Conservation (phyloP, 1,284 basidiomycete genomes). For the Irpex sp. region DNA sequence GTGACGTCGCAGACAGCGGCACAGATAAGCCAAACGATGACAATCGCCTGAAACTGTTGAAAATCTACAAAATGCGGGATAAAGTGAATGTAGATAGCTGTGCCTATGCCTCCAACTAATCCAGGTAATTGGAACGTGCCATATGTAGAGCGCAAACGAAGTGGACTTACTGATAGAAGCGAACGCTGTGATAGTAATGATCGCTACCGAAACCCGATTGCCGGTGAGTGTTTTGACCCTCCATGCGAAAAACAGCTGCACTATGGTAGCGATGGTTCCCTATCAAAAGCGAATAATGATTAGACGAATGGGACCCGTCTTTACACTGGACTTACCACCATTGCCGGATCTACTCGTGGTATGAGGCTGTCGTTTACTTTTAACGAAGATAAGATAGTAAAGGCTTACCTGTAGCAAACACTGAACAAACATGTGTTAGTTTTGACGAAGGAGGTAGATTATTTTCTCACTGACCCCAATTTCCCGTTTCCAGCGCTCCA, state of each 20-base stretch:
- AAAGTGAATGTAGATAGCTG: constrained; percentile 37
- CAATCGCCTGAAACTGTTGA: constrained; percentile 41
- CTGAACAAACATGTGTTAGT: too few species aligned
- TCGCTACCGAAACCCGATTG: constrained; percentile 32
- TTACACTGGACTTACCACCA: background rate
- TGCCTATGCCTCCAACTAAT: constrained; percentile 40
- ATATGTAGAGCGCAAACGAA: background rate
- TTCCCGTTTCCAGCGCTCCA: too few species aligned
- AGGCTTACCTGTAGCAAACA: too few species aligned
- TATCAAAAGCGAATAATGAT: constrained; percentile 16
- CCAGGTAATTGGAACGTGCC: too few species aligned
- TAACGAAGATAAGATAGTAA: too few species aligned
- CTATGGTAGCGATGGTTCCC: constrained; percentile 46
- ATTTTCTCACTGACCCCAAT: too few species aligned
- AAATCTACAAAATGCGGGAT: constrained; percentile 41
- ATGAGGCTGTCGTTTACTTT: too few species aligned
- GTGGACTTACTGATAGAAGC: constrained; percentile 36
- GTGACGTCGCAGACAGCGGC: constrained; percentile 39
- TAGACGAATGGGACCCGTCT: too few species aligned
- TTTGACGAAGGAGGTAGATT: too few species aligned
- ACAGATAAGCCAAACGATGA: constrained; percentile 43
- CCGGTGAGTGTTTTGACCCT: constrained; percentile 45
- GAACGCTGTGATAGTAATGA: constrained; percentile 34
- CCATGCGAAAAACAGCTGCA: constrained; percentile 53
- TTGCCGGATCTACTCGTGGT: background rate